Evolutionary conservation across 179 eudicot species (phyloP), one percentile per base, ranked within the genome.

Genomic region (Carnegiea gigantea): DNA sequence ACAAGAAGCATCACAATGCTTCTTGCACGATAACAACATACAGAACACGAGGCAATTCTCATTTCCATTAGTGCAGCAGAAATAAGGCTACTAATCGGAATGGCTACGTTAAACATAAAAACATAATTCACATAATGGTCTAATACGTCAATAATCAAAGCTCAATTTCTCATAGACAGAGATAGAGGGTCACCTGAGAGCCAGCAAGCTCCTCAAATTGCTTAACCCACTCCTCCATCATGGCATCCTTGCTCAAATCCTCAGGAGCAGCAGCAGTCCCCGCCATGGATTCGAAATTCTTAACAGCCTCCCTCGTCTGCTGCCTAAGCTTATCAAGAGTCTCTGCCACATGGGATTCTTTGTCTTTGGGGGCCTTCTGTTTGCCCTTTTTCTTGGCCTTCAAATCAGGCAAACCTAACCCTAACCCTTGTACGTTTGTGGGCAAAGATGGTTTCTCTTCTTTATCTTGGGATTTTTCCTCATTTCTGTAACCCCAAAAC

Each of bases 171-270:
- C 53, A 48, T 17, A n/a, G 51, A 70, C 43, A 17, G 23, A 43
- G 26, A 40, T 26, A 54, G 57, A 28, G 24, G 23, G 68, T 76
- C 86, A 92, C 97, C 98, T 92, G 93, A 71, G 93, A 80, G 24
- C 95, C 95, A 78, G 97, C 92, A 79, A 94, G 91, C 84, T 91
- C 93, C 90, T 94, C 98, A 85, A 94, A 94, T 86, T 94, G 98
- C 88, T 94, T 90, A 77, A 90, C 95, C 97, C 92, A 94, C 77
- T 94, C 97, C 83, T 94, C 98, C 89, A 92, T 85, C 93, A 92
- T 89, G 57, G 90, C 67, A 83, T 91, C 93, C 79, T 88, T 89
- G 33, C 83, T 85, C 23, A 89, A 86, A 74, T 80, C 87, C 38
- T 79, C 92, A 76, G 82, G 91, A 10, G 85, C 88, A 80, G 81